Evolutionary conservation across 768 basidiomycete species (phyloP).

Genomic region (Rhodotorula taiwanensis): DNA sequence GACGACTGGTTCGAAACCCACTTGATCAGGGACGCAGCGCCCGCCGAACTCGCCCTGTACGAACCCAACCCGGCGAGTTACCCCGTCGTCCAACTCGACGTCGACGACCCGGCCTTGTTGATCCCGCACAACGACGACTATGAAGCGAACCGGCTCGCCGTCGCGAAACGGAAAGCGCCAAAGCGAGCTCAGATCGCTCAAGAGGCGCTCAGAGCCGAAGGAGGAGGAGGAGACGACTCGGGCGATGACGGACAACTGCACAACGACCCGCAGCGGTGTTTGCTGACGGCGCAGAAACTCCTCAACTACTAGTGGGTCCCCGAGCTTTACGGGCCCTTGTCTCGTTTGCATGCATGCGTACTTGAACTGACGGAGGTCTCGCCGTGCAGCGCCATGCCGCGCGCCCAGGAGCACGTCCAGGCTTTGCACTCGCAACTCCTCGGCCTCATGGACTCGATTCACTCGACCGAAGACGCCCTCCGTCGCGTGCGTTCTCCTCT

Average conservation of each 20-base stretch:
- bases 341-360: too few species aligned
- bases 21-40: conserved; percentile 32
- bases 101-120: not conserved
- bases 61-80: not conserved
- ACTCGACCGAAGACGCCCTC: conserved; percentile 30
- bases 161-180: conserved; percentile 24
- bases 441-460: conserved; percentile 31
- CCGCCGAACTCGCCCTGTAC: conserved; percentile 35
- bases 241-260: not conserved
- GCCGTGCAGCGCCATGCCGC: conserved; percentile 23
- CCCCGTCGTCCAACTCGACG: conserved; percentile 1
- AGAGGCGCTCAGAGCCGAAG: conserved; percentile 13
- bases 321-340: not conserved
- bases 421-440: conserved; percentile 33
- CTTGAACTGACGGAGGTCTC: too few species aligned
- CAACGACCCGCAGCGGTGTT: conserved; percentile 28
- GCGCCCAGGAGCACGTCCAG: conserved; percentile 35
- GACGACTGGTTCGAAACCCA: conserved; percentile 27
- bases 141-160: conserved; percentile 16
- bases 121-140: not conserved
- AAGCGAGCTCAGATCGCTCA: conserved; percentile 5
- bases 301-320: conserved; percentile 36
- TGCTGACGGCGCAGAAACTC: conserved; percentile 34
- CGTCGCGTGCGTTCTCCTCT: conserved; percentile 9
- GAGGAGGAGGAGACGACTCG: not conserved